Conservation (phyloP, 169 alveolate genomes). For the Plasmodium cynomolgi region DNA sequence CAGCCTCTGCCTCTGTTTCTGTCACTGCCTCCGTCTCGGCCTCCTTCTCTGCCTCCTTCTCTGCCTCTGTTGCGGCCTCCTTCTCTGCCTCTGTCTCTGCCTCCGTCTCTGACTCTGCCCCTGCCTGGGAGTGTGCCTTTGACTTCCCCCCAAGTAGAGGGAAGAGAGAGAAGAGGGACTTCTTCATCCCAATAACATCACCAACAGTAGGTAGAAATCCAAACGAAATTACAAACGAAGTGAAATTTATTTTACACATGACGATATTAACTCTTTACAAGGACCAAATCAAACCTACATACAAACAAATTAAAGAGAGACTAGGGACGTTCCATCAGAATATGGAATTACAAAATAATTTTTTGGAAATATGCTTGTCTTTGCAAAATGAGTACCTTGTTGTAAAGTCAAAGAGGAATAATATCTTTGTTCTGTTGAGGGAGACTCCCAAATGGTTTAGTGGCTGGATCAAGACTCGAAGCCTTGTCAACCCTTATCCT, state of each 20-base stretch:
- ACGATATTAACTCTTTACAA: slow-evolving; percentile 23
- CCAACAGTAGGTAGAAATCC: neutral
- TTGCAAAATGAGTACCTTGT: slow-evolving; percentile 29
- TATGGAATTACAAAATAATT: neutral
- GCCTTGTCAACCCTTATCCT: slow-evolving; percentile 23
- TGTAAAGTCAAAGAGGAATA: slow-evolving; percentile 11
- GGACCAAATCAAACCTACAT: slow-evolving; percentile 37
- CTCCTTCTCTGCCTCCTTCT: too few species aligned
- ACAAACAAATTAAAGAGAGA: neutral
- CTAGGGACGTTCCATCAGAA: neutral
- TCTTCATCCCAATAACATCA: neutral
- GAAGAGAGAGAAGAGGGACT: neutral
- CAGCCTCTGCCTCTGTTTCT: neutral
- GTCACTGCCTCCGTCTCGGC: too few species aligned
- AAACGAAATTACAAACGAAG: slow-evolving; percentile 23
- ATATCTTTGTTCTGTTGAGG: slow-evolving; percentile 31
- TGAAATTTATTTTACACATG: slow-evolving; percentile 38
- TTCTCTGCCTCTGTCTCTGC: too few species aligned
- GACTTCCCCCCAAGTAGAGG: neutral
- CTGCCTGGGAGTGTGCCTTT: neutral
- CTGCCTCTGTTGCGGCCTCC: too few species aligned
- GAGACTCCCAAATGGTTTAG: slow-evolving; percentile 60
- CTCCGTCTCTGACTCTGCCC: too few species aligned
- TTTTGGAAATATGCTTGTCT: slow-evolving; percentile 13
- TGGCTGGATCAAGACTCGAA: slow-evolving; percentile 38